phyloP scores from a whole-genome alignment of 345 rosid species.

The Hibiscus syriacus region DNA sequence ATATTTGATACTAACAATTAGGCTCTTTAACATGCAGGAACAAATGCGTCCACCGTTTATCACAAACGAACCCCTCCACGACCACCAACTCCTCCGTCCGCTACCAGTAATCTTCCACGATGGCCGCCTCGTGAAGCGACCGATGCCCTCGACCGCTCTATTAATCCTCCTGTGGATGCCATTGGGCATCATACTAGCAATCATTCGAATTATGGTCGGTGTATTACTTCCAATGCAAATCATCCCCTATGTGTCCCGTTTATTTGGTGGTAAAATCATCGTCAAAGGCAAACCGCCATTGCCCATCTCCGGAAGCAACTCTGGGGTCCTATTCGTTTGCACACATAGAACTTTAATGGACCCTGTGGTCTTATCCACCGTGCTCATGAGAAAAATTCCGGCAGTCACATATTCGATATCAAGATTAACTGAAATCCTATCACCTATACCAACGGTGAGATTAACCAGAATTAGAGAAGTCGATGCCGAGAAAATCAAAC shows the following conservation, averaged over 20 bases:
- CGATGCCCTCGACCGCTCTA: constrained; percentile 61
- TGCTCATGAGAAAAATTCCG: constrained; percentile 62
- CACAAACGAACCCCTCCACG: constrained; percentile 12
- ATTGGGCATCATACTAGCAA: constrained; percentile 53
- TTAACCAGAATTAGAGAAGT: constrained; percentile 58
- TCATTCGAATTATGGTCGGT: constrained; percentile 39
- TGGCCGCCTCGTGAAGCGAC: constrained; percentile 77
- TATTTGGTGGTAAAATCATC: constrained; percentile 52
- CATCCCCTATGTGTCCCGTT: constrained; percentile 39
- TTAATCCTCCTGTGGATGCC: constrained; percentile 78
- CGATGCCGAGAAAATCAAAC: constrained; percentile 60
- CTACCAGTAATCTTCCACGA: constrained; percentile 83
- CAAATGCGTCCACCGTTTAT: constrained; percentile 47
- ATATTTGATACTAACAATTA: background rate
- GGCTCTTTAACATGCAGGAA: constrained; percentile 32
- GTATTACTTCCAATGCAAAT: constrained; percentile 52
- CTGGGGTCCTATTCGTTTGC: constrained; percentile 76
- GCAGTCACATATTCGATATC: constrained; percentile 89
- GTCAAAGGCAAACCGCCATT: constrained; percentile 76
- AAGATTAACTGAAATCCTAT: constrained; percentile 57
- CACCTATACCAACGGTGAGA: constrained; percentile 86
- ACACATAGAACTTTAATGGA: constrained; percentile 91
- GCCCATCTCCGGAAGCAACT: constrained; percentile 22
- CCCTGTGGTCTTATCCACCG: constrained; percentile 68
- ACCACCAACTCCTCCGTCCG: constrained; percentile 37